A percentile compares a stretch with the other conserved stretches of the same genome.
Conservation (phyloP, 1,139 yeast species). For the Pichia cactophila region DNA sequence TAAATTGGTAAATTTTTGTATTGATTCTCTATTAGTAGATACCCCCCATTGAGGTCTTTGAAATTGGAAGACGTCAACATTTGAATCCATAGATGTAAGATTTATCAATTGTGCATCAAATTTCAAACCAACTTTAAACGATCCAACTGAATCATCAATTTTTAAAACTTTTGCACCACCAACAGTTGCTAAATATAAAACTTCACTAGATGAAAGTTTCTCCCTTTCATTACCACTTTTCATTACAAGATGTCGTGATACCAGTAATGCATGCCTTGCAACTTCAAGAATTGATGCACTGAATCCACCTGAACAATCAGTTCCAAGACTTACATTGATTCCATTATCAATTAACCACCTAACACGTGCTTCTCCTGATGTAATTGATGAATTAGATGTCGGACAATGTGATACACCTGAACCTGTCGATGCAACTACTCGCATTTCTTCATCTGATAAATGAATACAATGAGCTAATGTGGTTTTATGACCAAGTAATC, state of each 20-base stretch:
- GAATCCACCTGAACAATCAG: slow-evolving; percentile 91
- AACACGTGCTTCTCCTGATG: slow-evolving; percentile 88
- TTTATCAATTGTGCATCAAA: slow-evolving; percentile 83
- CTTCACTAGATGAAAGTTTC: slow-evolving; percentile 63
- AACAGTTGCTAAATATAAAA: slow-evolving; percentile 70
- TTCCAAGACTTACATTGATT: slow-evolving; percentile 78
- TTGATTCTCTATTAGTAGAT: slow-evolving; percentile 11
- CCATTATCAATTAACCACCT: slow-evolving; percentile 58
- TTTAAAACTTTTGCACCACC: slow-evolving; percentile 86
- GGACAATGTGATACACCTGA: slow-evolving; percentile 93
- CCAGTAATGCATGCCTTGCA: slow-evolving; percentile 73
- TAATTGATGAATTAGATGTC: slow-evolving; percentile 76
- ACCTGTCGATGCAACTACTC: slow-evolving; percentile 42
- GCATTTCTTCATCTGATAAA: slow-evolving; percentile 55
- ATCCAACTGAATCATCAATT: slow-evolving; percentile 52
- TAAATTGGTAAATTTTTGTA: slow-evolving; percentile 38
- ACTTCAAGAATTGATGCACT: slow-evolving; percentile 70
- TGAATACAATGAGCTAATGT: slow-evolving; percentile 89
- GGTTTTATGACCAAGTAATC: slow-evolving; percentile 56
- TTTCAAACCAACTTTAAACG: slow-evolving; percentile 65
- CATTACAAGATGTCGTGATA: slow-evolving; percentile 80
- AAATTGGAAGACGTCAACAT: slow-evolving; percentile 71
- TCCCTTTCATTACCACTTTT: slow-evolving; percentile 35
- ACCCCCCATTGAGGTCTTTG: slow-evolving; percentile 35
- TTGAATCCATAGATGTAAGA: slow-evolving; percentile 42